phyloP scores from a whole-genome alignment of 1,284 basidiomycete genomes.

The Sphagnurus paluster region DNA sequence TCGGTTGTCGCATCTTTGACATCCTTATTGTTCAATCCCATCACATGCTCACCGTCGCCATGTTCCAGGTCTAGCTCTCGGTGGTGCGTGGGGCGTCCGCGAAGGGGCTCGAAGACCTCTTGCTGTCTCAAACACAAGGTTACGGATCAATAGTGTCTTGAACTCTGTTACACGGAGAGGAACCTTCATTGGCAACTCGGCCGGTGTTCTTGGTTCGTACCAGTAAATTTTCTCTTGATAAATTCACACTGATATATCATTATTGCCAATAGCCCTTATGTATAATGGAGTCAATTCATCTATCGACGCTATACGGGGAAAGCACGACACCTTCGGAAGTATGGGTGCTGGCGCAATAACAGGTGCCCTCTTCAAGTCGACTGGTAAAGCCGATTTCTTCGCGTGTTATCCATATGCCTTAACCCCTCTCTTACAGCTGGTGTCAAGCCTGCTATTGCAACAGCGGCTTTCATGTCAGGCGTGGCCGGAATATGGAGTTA shows the following conservation, averaged over 20 bases:
- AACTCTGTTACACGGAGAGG: constrained; percentile 97
- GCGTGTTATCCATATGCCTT: constrained; percentile 30
- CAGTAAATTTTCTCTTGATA: constrained; percentile 32
- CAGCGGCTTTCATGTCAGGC: constrained; percentile 87
- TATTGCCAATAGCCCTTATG: constrained; percentile 70
- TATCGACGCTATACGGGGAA: constrained; percentile 86
- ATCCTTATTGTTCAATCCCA: constrained; percentile 72
- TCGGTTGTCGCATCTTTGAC: constrained; percentile 51
- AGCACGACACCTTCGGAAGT: constrained; percentile 90
- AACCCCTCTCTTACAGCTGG: constrained; percentile 71
- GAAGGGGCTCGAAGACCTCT: constrained; percentile 90
- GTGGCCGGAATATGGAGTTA: constrained; percentile 91
- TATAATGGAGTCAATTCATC: constrained; percentile 97
- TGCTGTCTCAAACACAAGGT: constrained; percentile 78
- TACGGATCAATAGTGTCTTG: constrained; percentile 95
- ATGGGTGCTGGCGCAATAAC: constrained; percentile 92
- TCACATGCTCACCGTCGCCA: constrained; percentile 68
- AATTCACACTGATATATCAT: constrained; percentile 26
- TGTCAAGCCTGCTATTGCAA: constrained; percentile 83
- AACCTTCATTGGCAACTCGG: constrained; percentile 97
- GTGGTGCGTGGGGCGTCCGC: constrained; percentile 93
- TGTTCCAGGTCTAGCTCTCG: constrained; percentile 85
- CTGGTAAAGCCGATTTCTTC: constrained; percentile 78
- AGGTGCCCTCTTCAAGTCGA: constrained; percentile 92
- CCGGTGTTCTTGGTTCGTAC: constrained; percentile 89